Evolutionary conservation across 2,329 filamentous ascomycete species (phyloP).

Genomic region (Diaporthe vexans): DNA sequence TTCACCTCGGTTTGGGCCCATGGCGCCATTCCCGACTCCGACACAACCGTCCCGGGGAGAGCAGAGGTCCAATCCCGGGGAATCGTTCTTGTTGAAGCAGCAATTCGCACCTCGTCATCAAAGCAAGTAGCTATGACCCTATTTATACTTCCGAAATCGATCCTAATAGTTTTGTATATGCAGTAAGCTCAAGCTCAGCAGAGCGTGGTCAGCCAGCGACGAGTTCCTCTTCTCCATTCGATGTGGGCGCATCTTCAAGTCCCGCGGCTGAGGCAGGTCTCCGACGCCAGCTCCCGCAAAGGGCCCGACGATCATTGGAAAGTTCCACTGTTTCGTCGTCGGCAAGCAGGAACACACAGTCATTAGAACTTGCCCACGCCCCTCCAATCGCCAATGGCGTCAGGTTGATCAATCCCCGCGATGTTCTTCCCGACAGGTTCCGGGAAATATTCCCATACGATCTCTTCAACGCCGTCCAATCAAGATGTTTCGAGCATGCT

Average conservation of each 20-base stretch:
- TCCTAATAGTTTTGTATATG: background rate
- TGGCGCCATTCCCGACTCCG: background rate
- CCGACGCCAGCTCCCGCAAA: constrained; percentile 12
- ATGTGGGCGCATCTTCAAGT: constrained; percentile 4
- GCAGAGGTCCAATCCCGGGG: background rate
- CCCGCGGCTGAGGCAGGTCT: constrained; percentile 25
- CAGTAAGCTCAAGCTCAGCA: background rate
- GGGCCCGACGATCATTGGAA: background rate
- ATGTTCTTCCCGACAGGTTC: constrained; percentile 77
- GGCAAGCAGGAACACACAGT: background rate
- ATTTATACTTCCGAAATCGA: background rate
- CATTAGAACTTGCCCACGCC: constrained; percentile 40
- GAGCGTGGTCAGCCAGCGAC: too few relatives aligned
- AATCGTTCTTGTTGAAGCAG: background rate
- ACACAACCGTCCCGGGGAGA: background rate
- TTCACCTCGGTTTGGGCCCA: background rate
- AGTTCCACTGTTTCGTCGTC: background rate
- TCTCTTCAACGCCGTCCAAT: constrained; percentile 86
- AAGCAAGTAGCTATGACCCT: background rate
- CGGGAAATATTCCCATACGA: constrained; percentile 79
- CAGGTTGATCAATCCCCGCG: constrained; percentile 56
- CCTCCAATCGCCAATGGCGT: constrained; percentile 57
- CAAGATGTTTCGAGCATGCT: constrained; percentile 78
- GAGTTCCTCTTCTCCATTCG: constrained; percentile 14
- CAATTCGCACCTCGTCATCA: background rate